Evolutionary conservation across 129 eudicot species (phyloP), one percentile per base, ranked within the genome.

Genomic region (Lonicera japonica): DNA sequence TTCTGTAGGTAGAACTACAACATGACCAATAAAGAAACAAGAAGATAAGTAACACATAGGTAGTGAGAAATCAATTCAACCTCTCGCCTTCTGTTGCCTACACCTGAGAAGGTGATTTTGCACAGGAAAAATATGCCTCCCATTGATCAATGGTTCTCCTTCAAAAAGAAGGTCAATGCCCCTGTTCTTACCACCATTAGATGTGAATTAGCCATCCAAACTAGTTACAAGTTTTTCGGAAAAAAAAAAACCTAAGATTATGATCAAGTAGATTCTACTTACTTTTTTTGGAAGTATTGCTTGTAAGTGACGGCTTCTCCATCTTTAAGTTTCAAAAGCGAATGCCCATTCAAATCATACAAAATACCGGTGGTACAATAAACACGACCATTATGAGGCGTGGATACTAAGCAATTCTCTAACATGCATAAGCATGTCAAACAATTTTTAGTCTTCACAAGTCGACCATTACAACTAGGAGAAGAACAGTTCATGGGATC

Each of bases 351-450:
- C 58, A 84, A 12, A 43, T 70, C 80, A 21, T 55, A 24, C 61
- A 87, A 71, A 40, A 70, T 69, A 11, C 70, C 68, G 1, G 73
- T 48, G 18, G 85, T 71, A 73, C 86, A 87, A 68, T 92, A 92
- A 21, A 87, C n/a, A 43, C 41, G 59, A 24, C 68, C 75, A 64
- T 85, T 92, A 66, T 92, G 96, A n/a, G 98, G 98, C 0, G 98
- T 92, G 41, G 50, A 69, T 8, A 85, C 91, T 65, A 92, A 70
- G 41, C 83, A 76, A 60, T 82, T 87, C 60, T 92, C 83, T 56
- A 92, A 13, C 51, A 51, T 61, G 56, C 95, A 84, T 40, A 73
- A 34, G 59, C 90, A 78, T 3, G 80, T 64, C 62, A 74, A 52
- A 24, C 95, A 91, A 15, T 76, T 74, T 54, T 20, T 61, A 0